Percentiles rank a stretch among this genome's conserved stretches.
Evolutionary conservation across 1,139 yeast species (phyloP).

Genomic region (Suhomyces wounanorum): DNA sequence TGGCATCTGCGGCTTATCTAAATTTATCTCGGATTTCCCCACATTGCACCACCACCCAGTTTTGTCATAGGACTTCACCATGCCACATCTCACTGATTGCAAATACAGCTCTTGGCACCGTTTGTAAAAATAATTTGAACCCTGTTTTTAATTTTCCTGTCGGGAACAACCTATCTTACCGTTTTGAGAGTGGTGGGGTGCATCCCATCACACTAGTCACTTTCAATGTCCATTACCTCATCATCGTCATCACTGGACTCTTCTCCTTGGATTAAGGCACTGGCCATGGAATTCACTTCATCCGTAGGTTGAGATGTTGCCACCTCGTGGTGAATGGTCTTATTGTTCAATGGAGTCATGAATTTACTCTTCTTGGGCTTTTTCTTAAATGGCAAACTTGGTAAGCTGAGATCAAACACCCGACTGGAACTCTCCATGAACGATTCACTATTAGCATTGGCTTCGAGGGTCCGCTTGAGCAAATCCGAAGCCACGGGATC

Average conservation of each 20-base stretch:
- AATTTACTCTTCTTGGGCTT: slow-evolving; percentile 15
- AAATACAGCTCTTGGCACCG: not conserved
- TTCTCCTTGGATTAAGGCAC: slow-evolving; percentile 51
- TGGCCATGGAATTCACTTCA: slow-evolving; percentile 39
- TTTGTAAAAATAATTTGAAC: not conserved
- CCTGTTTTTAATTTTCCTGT: not conserved
- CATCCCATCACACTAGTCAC: slow-evolving; percentile 34
- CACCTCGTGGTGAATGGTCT: slow-evolving; percentile 16
- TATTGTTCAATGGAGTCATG: slow-evolving; percentile 25
- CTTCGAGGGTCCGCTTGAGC: slow-evolving; percentile 76
- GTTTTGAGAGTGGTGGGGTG: not conserved
- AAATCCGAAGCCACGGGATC: slow-evolving; percentile 87
- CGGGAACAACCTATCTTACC: not conserved
- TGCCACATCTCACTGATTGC: not conserved
- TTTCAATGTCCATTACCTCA: slow-evolving; percentile 65
- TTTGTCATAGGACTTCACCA: not conserved
- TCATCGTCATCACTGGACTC: slow-evolving; percentile 61
- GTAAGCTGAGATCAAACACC: slow-evolving; percentile 22
- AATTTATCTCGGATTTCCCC: not conserved
- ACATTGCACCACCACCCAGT: not conserved
- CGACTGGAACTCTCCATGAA: slow-evolving; percentile 27
- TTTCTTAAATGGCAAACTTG: slow-evolving; percentile 19
- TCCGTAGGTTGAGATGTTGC: slow-evolving; percentile 14
- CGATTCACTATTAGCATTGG: slow-evolving; percentile 44
- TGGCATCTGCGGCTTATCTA: not conserved